Evolutionary conservation across 345 rosid species (phyloP), one percentile per base, ranked within the genome.

Genomic region (Tarenaya hassleriana): DNA sequence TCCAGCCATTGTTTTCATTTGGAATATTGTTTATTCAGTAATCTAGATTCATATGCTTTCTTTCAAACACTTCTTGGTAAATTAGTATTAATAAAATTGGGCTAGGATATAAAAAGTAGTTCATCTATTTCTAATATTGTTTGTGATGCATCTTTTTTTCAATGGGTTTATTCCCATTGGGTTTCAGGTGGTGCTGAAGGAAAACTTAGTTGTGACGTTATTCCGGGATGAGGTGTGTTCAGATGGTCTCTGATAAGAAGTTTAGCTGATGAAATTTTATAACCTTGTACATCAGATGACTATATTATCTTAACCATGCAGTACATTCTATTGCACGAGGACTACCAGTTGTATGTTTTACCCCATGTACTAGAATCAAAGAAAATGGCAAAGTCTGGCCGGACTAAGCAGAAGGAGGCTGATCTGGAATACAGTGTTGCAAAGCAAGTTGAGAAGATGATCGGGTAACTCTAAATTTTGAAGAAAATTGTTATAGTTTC

Each of bases 301-400:
- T 63, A 12, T 60, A 16, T 44, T 50, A 64, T 54, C 47, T 41
- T 64, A 35, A 56, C 70, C 50, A n/a, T 78, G 84, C 84, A 92
- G 98, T 78, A 71, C 69, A 74, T 81, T 31, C 55, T 80, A 43
- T 74, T 92, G 81, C 98, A 92, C 55, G 98, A 92, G 76, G 84
- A 92, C 64, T 92, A 88, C 73, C 98, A 88, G 62, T 71, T 83
- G 63, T 80, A 83, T 78, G 97, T 92, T 59, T 73, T 92, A 73
- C 98, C 98, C n/a, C 82, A 91, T 63, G 82, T 92, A 61, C 69
- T 83, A 59, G 97, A 92, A 64, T 92, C 97, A 15, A 92, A 88
- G 78, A 92, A 80, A 79, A 83, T 92, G 97, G 98, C 97, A 55
- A 92, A 92, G 71, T 77, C 97, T 58, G 98, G 98, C 7, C 88